These are phyloP conservation scores for Melaleuca quinquenervia DNA, from an alignment of 345 rosid genomes.

Conservation along the genomic window DNA sequence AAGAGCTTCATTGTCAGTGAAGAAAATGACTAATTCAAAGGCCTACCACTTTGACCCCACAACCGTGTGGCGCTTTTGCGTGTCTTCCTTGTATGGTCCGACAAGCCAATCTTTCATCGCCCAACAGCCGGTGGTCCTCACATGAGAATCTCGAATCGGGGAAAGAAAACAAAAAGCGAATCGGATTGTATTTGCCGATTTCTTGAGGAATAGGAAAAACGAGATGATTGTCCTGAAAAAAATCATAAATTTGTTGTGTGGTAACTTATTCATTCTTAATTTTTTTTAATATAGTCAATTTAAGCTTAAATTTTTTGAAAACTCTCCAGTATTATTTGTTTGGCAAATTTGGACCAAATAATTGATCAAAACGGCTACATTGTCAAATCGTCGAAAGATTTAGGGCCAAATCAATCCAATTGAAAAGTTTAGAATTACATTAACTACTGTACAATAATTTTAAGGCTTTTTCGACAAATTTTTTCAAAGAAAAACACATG, in stretches of 20 bases:
- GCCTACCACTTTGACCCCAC: not conserved
- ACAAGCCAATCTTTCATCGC: not conserved
- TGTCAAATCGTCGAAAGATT: no score
- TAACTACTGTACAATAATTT: no score
- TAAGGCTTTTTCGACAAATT: no score
- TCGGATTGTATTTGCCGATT: not conserved
- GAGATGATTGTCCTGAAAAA: not conserved
- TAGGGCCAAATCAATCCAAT: no score
- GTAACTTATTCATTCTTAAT: accelerated
- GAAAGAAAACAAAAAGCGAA: not conserved
- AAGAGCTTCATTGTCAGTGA: not conserved
- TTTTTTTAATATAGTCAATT: not conserved
- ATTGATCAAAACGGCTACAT: no score
- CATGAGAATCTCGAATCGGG: not conserved
- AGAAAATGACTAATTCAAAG: not conserved
- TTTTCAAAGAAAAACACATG: no score
- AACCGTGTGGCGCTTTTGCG: not conserved
- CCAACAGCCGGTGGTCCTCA: not conserved
- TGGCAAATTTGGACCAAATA: accelerated
- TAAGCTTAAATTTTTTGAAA: not conserved
- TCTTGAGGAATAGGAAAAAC: not conserved
- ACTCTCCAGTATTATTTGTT: not conserved
- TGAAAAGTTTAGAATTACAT: no score
- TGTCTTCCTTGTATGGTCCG: not conserved
- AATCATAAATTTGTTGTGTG: not conserved